Evolutionary conservation across 441 rosid species (phyloP).

Genomic region (Pelargonium citronellum): DNA sequence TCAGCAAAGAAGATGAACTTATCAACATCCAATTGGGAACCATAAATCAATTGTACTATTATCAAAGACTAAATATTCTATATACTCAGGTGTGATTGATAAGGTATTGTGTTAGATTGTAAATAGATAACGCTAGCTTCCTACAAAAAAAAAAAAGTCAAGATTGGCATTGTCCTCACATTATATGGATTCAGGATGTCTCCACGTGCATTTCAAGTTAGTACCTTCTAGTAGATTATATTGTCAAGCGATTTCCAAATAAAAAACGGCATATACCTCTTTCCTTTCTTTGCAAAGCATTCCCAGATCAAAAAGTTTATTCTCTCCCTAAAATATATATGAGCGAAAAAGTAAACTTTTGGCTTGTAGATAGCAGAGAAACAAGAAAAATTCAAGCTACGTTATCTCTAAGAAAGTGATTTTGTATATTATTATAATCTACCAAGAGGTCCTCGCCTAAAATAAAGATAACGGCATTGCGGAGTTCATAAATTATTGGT

Average conservation of each 20-base stretch:
- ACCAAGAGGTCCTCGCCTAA: neutral
- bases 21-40: neutral
- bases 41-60: neutral
- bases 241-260: neutral
- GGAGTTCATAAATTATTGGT: neutral
- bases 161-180: neutral
- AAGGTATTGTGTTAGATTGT: neutral
- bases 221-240: neutral
- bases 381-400: slow-evolving; percentile 1
- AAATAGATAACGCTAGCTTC: neutral
- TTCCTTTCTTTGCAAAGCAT: neutral
- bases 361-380: neutral
- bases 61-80: neutral
- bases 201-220: neutral
- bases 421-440: neutral
- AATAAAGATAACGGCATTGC: neutral
- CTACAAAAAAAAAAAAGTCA: neutral
- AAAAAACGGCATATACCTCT: neutral
- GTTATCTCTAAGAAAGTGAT: neutral
- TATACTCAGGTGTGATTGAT: neutral
- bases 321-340: neutral
- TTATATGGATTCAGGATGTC: neutral
- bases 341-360: neutral
- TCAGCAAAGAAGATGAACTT: too few relatives aligned
- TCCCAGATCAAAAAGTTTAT: neutral